A percentile compares a stretch with the other conserved stretches of the same genome.
Conservation (phyloP, 2,329 filamentous ascomycete species). For the Xylaria sp. region DNA sequence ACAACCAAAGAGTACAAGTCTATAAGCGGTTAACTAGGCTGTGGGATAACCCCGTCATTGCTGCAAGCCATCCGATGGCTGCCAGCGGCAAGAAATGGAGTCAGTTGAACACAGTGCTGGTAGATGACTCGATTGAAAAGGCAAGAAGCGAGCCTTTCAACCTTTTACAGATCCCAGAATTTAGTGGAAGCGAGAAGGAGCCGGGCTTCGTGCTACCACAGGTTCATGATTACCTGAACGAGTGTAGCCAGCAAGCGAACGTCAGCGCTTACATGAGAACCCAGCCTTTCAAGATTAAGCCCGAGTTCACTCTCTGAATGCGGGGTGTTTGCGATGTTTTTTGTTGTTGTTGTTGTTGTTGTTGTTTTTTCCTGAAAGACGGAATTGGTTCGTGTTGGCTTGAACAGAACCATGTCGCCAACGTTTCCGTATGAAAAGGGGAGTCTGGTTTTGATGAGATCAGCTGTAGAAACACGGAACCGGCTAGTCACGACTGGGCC, state of each 20-base stretch:
- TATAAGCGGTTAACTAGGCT: constrained; percentile 83
- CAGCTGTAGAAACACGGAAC: neutral
- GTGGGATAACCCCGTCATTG: constrained; percentile 64
- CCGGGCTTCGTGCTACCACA: constrained; percentile 55
- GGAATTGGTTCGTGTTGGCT: neutral
- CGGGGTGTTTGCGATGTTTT: too few species aligned
- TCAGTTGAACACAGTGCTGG: constrained; percentile 85
- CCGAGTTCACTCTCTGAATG: constrained; percentile 29
- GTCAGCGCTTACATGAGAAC: constrained; percentile 65
- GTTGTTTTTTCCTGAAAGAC: too few species aligned
- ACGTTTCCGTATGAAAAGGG: neutral
- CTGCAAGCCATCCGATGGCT: constrained; percentile 51
- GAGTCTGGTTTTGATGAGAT: neutral
- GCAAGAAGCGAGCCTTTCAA: constrained; percentile 84
- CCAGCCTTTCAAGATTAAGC: constrained; percentile 54
- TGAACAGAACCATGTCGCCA: neutral
- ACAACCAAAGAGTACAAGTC: constrained; percentile 74
- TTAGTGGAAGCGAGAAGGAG: constrained; percentile 56
- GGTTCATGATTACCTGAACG: constrained; percentile 67
- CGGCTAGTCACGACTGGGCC: neutral
- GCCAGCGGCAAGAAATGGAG: constrained; percentile 62
- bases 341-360: too few species aligned
- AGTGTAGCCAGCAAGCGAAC: constrained; percentile 59
- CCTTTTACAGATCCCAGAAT: constrained; percentile 80
- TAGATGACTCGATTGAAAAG: constrained; percentile 86